Percentiles rank a stretch among this genome's conserved stretches.
Evolutionary conservation across 768 basidiomycete genomes (phyloP).

Genomic region (Rhodotorula toruloides): DNA sequence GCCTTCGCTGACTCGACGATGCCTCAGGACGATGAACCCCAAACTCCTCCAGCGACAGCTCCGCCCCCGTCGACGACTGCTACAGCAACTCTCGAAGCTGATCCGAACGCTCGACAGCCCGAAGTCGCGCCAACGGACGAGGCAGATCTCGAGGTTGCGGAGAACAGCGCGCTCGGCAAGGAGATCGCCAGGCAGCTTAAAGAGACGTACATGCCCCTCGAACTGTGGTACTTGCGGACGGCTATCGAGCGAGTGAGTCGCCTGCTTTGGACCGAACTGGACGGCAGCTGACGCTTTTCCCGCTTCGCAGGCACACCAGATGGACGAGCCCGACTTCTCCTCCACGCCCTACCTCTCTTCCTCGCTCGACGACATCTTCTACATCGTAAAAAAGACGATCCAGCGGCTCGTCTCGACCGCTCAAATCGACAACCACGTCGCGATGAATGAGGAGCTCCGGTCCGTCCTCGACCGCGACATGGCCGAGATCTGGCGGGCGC

Average conservation of each 20-base stretch:
- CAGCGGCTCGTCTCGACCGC: slow-evolving; percentile 66
- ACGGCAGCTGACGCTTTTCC: too few species aligned
- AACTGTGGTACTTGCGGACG: slow-evolving; percentile 81
- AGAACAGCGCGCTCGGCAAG: slow-evolving; percentile 23
- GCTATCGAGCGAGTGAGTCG: slow-evolving; percentile 74
- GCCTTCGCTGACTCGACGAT: too few species aligned
- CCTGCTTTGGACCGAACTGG: background rate
- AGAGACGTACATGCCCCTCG: slow-evolving; percentile 79
- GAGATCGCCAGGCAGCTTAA: slow-evolving; percentile 51
- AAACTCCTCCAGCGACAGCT: slow-evolving; percentile 1
- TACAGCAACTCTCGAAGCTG: slow-evolving; percentile 15
- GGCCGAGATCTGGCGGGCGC: slow-evolving; percentile 69
- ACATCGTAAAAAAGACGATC: slow-evolving; percentile 80
- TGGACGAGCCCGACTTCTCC: slow-evolving; percentile 68
- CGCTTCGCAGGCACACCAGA: slow-evolving; percentile 67
- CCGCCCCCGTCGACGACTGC: background rate
- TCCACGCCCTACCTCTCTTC: slow-evolving; percentile 54
- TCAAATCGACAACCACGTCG: slow-evolving; percentile 57
- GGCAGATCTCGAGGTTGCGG: slow-evolving; percentile 29
- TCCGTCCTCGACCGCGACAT: slow-evolving; percentile 73
- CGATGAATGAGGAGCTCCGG: slow-evolving; percentile 54
- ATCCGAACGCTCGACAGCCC: slow-evolving; percentile 64
- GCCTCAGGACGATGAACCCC: slow-evolving; percentile 34
- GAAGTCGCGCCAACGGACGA: slow-evolving; percentile 4
- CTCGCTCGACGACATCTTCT: slow-evolving; percentile 79